These are phyloP conservation scores for Aegilops umbellulata DNA, from an alignment of 176 grass and related monocot species.

Conservation along the genomic window DNA sequence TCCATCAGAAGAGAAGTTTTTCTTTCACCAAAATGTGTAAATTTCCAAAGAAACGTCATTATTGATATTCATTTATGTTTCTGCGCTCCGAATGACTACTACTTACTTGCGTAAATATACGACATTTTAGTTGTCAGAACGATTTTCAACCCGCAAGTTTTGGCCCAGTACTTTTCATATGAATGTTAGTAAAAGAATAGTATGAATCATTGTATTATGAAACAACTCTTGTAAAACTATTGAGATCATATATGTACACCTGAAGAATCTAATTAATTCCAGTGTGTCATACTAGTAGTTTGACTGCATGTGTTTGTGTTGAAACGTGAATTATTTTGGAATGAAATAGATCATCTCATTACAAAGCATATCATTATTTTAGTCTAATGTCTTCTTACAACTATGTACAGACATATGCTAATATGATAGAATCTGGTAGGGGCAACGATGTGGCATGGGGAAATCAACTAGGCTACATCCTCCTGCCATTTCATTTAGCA, in stretches of 20 bases:
- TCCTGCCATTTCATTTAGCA: conserved; percentile 39
- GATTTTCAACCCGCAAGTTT: neutral
- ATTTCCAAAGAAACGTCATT: neutral
- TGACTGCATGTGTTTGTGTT: neutral
- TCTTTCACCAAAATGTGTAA: neutral
- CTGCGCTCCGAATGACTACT: neutral
- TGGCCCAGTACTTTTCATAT: neutral
- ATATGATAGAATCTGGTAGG: conserved; percentile 39
- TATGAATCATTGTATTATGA: neutral
- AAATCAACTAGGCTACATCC: conserved; percentile 44
- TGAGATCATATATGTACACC: neutral
- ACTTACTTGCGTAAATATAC: neutral
- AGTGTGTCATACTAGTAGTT: neutral
- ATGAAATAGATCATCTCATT: neutral
- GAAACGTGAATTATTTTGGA: neutral
- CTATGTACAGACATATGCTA: conserved; percentile 37
- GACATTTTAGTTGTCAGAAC: neutral
- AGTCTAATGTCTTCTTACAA: neutral
- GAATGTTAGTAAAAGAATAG: neutral
- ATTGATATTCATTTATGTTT: neutral
- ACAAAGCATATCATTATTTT: neutral
- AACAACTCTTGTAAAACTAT: neutral
- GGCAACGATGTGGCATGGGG: neutral
- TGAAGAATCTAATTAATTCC: no score
- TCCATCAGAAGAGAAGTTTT: neutral